Conservation (phyloP, 2,329 filamentous ascomycete genomes). For the Trichoderma hamatum region DNA sequence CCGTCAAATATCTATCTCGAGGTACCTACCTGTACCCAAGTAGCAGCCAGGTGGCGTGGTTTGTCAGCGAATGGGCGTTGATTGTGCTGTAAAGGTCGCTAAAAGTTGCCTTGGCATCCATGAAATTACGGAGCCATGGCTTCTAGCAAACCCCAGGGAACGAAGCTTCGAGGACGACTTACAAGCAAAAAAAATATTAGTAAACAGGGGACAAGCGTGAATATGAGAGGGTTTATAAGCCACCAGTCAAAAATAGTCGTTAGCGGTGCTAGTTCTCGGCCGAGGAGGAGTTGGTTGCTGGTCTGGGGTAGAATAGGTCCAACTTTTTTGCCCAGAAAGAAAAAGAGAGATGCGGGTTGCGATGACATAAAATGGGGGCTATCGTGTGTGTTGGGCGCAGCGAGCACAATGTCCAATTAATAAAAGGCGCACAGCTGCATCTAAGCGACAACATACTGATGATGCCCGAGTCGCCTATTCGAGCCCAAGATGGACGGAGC, state of each 20-base stretch:
- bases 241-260: background rate
- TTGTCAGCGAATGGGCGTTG: background rate
- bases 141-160: background rate
- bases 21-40: too few relatives aligned
- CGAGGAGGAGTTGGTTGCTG: too few relatives aligned
- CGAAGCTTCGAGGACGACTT: background rate
- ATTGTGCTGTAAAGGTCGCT: background rate
- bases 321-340: background rate
- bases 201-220: background rate
- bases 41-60: background rate
- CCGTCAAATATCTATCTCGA: background rate
- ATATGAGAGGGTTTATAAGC: slow-evolving; percentile 5
- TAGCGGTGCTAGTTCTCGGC: background rate
- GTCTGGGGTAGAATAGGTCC: background rate
- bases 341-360: background rate
- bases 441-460: background rate
- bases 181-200: background rate
- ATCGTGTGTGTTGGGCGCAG: background rate
- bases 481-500: background rate
- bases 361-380: background rate
- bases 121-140: slow-evolving; percentile 12
- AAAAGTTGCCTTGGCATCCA: background rate
- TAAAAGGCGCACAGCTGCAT: background rate
- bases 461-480: background rate
- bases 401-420: background rate